Conservation (phyloP, 495 filamentous ascomycete genomes). For the Penicillium manginii region DNA sequence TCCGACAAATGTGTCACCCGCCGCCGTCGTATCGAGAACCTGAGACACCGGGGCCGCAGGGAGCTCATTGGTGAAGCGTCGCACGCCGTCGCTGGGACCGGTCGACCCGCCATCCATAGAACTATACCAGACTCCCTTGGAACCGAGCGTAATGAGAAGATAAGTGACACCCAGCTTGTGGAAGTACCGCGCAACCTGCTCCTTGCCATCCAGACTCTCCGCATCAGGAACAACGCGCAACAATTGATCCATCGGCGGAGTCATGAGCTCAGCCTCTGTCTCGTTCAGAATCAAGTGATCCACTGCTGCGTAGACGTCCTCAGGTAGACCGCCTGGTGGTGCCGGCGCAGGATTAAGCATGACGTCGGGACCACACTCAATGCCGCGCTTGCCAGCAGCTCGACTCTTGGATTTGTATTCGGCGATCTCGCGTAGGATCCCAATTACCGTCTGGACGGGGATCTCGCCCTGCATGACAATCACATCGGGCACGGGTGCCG, state of each 20-base stretch:
- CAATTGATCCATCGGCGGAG: slow-evolving; percentile 43
- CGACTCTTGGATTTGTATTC: slow-evolving; percentile 48
- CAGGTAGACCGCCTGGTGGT: slow-evolving; percentile 62
- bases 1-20: slow-evolving; percentile 94
- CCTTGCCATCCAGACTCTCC: slow-evolving; percentile 49
- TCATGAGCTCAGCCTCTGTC: slow-evolving; percentile 80
- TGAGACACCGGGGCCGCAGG: slow-evolving; percentile 61
- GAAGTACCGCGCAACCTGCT: slow-evolving; percentile 61
- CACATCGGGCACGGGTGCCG: slow-evolving; percentile 57
- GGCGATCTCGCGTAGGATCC: slow-evolving; percentile 54
- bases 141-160: slow-evolving; percentile 81
- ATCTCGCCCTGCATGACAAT: slow-evolving; percentile 91
- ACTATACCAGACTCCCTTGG: slow-evolving; percentile 70
- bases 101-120: slow-evolving; percentile 42
- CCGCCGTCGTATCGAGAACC: slow-evolving; percentile 92
- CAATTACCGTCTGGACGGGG: slow-evolving; percentile 69
- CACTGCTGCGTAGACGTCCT: slow-evolving; percentile 67
- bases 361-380: slow-evolving; percentile 53
- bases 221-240: slow-evolving; percentile 41
- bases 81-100: slow-evolving; percentile 38
- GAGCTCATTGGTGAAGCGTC: slow-evolving; percentile 44
- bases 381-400: slow-evolving; percentile 47
- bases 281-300: slow-evolving; percentile 88
- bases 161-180: slow-evolving; percentile 69
- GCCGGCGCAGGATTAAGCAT: slow-evolving; percentile 89